Evolutionary conservation across 2,329 filamentous ascomycete species (phyloP).

Genomic region (Diaporthe caulivora): DNA sequence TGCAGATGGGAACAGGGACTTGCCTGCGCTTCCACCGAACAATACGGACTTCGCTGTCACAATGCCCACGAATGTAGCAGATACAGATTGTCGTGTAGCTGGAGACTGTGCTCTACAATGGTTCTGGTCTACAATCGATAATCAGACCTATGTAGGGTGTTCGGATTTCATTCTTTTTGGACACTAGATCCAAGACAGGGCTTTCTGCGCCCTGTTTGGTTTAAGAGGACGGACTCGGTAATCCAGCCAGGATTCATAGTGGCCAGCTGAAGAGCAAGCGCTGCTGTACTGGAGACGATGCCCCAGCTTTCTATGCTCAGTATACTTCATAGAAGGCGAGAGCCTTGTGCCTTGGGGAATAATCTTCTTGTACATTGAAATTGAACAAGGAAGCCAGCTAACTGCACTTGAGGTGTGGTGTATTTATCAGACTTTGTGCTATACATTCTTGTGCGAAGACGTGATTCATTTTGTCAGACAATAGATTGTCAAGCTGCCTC

Average conservation of each 20-base stretch:
- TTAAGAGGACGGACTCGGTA: not conserved
- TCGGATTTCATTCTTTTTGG: slow-evolving; percentile 33
- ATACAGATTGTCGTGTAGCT: slow-evolving; percentile 13
- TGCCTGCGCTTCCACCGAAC: slow-evolving; percentile 24
- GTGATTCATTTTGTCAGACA: too few relatives aligned
- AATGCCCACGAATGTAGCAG: slow-evolving; percentile 22
- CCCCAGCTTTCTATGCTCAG: not conserved
- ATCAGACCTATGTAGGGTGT: slow-evolving; percentile 32
- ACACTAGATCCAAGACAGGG: not conserved
- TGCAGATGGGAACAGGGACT: slow-evolving; percentile 17
- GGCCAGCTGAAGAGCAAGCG: not conserved
- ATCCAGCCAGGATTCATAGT: not conserved
- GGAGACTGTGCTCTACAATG: slow-evolving; percentile 32
- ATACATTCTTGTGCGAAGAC: not conserved
- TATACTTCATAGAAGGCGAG: too few relatives aligned
- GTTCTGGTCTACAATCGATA: slow-evolving; percentile 32
- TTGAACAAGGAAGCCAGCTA: not conserved
- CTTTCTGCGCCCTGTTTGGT: not conserved
- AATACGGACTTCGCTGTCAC: slow-evolving; percentile 33
- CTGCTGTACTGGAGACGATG: not conserved
- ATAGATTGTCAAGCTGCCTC: too few relatives aligned
- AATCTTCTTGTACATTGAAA: not conserved
- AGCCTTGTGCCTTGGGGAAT: not conserved
- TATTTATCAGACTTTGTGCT: not conserved
- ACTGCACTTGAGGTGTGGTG: not conserved